A percentile compares a stretch with the other conserved stretches of the same genome.
These are phyloP conservation scores for Tricholoma matsutake DNA, from an alignment of 768 basidiomycete genomes.

Conservation along the genomic window DNA sequence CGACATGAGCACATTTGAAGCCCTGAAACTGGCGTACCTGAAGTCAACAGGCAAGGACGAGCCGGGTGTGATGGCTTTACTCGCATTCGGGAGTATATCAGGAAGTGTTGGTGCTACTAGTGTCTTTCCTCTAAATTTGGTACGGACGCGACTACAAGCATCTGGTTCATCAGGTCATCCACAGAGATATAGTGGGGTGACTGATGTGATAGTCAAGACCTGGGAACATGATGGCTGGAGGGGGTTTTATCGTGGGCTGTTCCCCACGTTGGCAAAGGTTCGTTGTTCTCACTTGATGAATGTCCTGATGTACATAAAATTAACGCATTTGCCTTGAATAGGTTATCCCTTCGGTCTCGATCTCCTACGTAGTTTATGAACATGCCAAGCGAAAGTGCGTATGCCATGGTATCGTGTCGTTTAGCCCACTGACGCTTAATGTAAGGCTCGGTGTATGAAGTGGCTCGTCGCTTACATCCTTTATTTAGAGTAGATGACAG, in stretches of 20 bases:
- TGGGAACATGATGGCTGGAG: constrained; percentile 86
- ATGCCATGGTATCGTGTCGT: constrained; percentile 2
- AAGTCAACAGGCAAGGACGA: constrained; percentile 86
- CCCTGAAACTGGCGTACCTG: constrained; percentile 87
- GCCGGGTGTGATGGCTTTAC: constrained; percentile 80
- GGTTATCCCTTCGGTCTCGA: constrained; percentile 96
- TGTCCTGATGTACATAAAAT: neutral
- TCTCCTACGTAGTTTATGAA: constrained; percentile 94
- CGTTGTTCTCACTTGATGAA: constrained; percentile 6
- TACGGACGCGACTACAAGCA: constrained; percentile 93
- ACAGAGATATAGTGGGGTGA: constrained; percentile 82
- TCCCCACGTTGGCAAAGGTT: constrained; percentile 92
- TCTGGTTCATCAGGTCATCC: constrained; percentile 96
- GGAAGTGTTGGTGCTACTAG: constrained; percentile 92
- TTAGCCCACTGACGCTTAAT: constrained; percentile 10
- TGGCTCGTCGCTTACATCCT: constrained; percentile 11
- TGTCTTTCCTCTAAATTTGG: constrained; percentile 89
- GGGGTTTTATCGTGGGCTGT: constrained; percentile 90
- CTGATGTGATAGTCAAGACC: constrained; percentile 80
- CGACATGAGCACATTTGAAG: constrained; percentile 97
- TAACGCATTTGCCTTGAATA: constrained; percentile 24
- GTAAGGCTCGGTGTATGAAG: constrained; percentile 60
- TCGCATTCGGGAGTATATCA: constrained; percentile 90
- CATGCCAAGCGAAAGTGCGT: constrained; percentile 75
- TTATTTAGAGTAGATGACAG: constrained; percentile 8